Percentiles rank a stretch among this genome's conserved stretches.
phyloP scores from a whole-genome alignment of 495 filamentous ascomycete species.

The Lepidopterella palustris region DNA sequence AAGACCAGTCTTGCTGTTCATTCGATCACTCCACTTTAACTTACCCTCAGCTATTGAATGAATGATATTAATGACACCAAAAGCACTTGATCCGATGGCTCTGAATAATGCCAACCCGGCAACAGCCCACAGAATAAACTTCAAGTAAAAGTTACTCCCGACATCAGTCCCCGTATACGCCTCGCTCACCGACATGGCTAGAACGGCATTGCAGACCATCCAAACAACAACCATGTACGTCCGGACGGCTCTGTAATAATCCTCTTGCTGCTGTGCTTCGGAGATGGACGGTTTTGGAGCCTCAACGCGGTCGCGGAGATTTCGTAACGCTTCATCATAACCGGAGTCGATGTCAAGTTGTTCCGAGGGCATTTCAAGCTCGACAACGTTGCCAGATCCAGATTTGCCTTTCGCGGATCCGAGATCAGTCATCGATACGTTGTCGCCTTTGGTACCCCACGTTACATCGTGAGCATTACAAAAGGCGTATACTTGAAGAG shows the following conservation, averaged over 20 bases:
- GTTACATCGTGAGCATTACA: constrained; percentile 99
- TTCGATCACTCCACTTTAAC: constrained; percentile 47
- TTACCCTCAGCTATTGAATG: constrained; percentile 81
- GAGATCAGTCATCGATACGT: constrained; percentile 83
- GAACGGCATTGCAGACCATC: constrained; percentile 86
- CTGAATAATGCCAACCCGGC: constrained; percentile 79
- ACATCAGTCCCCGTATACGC: constrained; percentile 65
- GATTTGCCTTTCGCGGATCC: constrained; percentile 67
- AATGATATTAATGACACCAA: constrained; percentile 72
- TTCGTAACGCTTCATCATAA: constrained; percentile 94
- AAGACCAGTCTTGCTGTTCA: constrained; percentile 12
- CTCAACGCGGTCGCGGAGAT: constrained; percentile 87
- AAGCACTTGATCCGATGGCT: constrained; percentile 72
- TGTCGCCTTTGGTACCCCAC: constrained; percentile 99
- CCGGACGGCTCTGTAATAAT: constrained; percentile 95
- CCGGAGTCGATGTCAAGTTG: constrained; percentile 97
- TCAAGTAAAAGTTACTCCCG: constrained; percentile 79
- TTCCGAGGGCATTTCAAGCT: constrained; percentile 93
- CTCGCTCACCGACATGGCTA: constrained; percentile 92
- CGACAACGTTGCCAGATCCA: constrained; percentile 65
- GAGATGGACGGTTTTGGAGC: constrained; percentile 55
- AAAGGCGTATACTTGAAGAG: constrained; percentile 95
- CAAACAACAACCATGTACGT: constrained; percentile 98
- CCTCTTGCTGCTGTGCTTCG: constrained; percentile 85
- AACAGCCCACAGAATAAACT: constrained; percentile 89